Evolutionary conservation across 176 grass and related monocot genomes (phyloP), one percentile per base, ranked within the genome.

Genomic region (Avena atlantica): DNA sequence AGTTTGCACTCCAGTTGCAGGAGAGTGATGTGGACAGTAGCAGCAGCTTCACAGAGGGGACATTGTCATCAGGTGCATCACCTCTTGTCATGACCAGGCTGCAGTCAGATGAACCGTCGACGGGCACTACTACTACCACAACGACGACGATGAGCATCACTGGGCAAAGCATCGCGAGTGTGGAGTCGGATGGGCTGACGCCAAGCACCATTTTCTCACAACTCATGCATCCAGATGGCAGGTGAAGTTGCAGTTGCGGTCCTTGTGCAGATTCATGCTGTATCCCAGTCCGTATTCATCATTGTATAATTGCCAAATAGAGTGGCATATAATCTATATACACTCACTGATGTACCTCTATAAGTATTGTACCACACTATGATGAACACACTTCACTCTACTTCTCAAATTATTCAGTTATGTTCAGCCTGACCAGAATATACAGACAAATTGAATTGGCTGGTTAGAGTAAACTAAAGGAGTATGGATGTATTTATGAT

Each of bases 1-100:
- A 91, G 61, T 91, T 95, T 34, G 93, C 93, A 21, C 86, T 93
- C 65, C 86, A 95, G 84, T 81, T 95, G 68, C 93, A 95, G 78
- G 93, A 90, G 75, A 80, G 80, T 36, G 70, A 89, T 17, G 89
- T 87, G 31, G 84, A 95, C 66, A 87, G n/a, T 10, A 58, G 84
- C 16, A 58, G 84, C 16, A 81, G 48, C 85, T 64, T 91, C 24
- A 84, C 83, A 0, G 89, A 65, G 2, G 79, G 78, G 45, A 88
- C 8, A 17, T 27, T 4, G 3, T 89, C 84, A 0, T 86, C 94
- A 0, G 40, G 59, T 55, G 63, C 42, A 4, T 86, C 31, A 2
- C 49, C 88, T 6, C 72, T 88, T 21, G 10, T 73, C 24, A 8
- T 78, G 65, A 59, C 57, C 36, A 76, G 59, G 29, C 44, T 74